Evolutionary conservation across 2,329 filamentous ascomycete species (phyloP).

Genomic region (Knoxdaviesia capensis): DNA sequence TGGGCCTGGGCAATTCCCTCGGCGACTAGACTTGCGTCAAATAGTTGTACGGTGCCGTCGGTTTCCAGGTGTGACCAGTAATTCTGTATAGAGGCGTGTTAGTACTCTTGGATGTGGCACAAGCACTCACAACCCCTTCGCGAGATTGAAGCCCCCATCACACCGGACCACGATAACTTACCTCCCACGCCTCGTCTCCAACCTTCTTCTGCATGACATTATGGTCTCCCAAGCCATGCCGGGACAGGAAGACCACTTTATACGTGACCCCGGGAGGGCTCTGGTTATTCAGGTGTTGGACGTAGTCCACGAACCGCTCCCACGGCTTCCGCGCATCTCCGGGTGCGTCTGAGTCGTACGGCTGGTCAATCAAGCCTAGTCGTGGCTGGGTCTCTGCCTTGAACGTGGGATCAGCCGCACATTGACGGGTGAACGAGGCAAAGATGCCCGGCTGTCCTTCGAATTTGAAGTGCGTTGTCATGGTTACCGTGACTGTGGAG

Average conservation of each 20-base stretch:
- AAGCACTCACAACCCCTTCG: background rate
- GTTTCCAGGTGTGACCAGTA: slow-evolving; percentile 19
- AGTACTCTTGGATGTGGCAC: background rate
- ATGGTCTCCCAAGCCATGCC: slow-evolving; percentile 33
- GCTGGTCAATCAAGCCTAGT: slow-evolving; percentile 30
- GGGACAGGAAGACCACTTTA: slow-evolving; percentile 31
- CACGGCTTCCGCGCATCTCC: slow-evolving; percentile 22
- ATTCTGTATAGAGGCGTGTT: slow-evolving; percentile 7
- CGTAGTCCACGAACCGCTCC: slow-evolving; percentile 26
- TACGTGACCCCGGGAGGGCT: slow-evolving; percentile 23
- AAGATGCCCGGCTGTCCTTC: slow-evolving; percentile 25
- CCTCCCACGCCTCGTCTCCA: slow-evolving; percentile 35
- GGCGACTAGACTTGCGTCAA: slow-evolving; percentile 27
- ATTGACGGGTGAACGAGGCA: slow-evolving; percentile 17
- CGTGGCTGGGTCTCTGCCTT: slow-evolving; percentile 21
- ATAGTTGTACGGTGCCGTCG: slow-evolving; percentile 17
- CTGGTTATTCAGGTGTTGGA: slow-evolving; percentile 23
- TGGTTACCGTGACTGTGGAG: background rate
- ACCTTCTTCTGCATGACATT: slow-evolving; percentile 32
- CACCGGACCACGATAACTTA: slow-evolving; percentile 6
- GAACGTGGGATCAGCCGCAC: slow-evolving; percentile 9
- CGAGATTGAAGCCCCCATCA: no score
- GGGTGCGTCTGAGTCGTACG: slow-evolving; percentile 21
- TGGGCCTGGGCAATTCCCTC: slow-evolving; percentile 31
- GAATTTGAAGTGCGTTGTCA: slow-evolving; percentile 7